A percentile compares a stretch with the other conserved stretches of the same genome.
These are phyloP conservation scores for Asterella californica DNA, from an alignment of 225 moss, liverwort and hornwort species.

Conservation along the genomic window DNA sequence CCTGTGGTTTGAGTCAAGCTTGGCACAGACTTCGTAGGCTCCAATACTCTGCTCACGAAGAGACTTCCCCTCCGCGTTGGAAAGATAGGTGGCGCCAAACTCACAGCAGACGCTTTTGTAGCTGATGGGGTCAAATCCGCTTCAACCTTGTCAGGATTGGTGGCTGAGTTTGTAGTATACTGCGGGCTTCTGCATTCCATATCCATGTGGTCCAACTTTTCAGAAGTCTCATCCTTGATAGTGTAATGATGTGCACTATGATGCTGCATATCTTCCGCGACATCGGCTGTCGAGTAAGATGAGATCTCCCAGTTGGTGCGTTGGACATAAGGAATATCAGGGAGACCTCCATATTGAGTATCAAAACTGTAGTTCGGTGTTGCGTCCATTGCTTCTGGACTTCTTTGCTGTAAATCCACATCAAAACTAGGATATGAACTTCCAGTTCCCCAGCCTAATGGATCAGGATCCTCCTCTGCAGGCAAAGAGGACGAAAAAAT, in stretches of 20 bases:
- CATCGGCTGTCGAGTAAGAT: neutral
- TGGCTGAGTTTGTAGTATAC: neutral
- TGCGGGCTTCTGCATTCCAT: neutral
- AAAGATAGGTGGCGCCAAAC: neutral
- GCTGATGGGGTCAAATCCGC: neutral
- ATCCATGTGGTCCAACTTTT: neutral
- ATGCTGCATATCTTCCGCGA: neutral
- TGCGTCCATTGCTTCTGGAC: neutral
- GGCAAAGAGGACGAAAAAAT: slow-evolving; percentile 37
- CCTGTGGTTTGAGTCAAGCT: neutral
- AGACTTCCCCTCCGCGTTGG: slow-evolving; percentile 13
- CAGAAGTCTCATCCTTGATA: slow-evolving; percentile 13
- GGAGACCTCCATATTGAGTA: slow-evolving; percentile 2
- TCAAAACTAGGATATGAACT: slow-evolving; percentile 17
- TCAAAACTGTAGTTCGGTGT: neutral
- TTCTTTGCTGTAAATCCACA: slow-evolving; percentile 1
- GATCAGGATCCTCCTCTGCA: slow-evolving; percentile 44
- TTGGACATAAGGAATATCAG: neutral
- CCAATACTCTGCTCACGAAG: slow-evolving; percentile 17
- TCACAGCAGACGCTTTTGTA: neutral
- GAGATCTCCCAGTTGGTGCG: neutral
- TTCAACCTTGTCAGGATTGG: neutral
- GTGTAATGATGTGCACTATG: neutral
- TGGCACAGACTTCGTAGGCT: slow-evolving; percentile 9
- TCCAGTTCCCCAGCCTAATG: slow-evolving; percentile 42